Evolutionary conservation across 768 basidiomycete species (phyloP).

Genomic region (Xanthoconium stramineum): DNA sequence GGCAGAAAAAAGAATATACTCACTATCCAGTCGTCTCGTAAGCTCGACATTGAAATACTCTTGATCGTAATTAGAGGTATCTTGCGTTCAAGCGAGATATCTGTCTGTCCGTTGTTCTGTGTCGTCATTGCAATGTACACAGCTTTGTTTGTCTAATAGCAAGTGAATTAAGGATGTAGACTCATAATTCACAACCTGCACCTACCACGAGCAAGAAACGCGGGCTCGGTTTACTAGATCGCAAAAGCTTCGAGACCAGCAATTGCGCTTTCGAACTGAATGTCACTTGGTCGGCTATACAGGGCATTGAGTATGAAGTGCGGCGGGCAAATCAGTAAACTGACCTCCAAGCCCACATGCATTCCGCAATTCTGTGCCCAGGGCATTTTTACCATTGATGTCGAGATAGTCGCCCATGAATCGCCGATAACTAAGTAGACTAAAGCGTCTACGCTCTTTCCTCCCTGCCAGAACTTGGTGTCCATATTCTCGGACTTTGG

Average conservation of each 20-base stretch:
- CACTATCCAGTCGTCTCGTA: conserved; percentile 96
- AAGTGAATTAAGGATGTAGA: background rate
- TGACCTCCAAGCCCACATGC: conserved; percentile 74
- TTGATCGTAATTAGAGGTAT: conserved; percentile 87
- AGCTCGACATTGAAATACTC: conserved; percentile 79
- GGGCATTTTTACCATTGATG: conserved; percentile 73
- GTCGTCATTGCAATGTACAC: conserved; percentile 70
- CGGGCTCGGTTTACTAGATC: conserved; percentile 90
- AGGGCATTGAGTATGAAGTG: background rate
- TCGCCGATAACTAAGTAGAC: conserved; percentile 88
- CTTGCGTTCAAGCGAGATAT: conserved; percentile 75
- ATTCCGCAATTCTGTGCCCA: conserved; percentile 71
- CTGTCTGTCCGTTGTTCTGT: conserved; percentile 56
- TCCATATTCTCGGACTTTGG: conserved; percentile 89
- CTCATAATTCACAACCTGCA: conserved; percentile 7
- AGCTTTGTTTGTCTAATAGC: conserved; percentile 53
- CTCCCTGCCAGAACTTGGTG: conserved; percentile 87
- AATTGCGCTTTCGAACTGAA: conserved; percentile 84
- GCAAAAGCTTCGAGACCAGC: conserved; percentile 77
- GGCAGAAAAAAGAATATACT: conserved; percentile 16
- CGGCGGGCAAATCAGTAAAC: conserved; percentile 22
- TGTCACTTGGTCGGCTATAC: conserved; percentile 65
- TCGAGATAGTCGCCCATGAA: conserved; percentile 97
- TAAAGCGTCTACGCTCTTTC: conserved; percentile 92
- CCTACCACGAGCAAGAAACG: conserved; percentile 87